Percentiles rank a stretch among this genome's conserved stretches.
These are phyloP conservation scores for Fraxinus nigra DNA, from an alignment of 305 asterid species.

Conservation along the genomic window DNA sequence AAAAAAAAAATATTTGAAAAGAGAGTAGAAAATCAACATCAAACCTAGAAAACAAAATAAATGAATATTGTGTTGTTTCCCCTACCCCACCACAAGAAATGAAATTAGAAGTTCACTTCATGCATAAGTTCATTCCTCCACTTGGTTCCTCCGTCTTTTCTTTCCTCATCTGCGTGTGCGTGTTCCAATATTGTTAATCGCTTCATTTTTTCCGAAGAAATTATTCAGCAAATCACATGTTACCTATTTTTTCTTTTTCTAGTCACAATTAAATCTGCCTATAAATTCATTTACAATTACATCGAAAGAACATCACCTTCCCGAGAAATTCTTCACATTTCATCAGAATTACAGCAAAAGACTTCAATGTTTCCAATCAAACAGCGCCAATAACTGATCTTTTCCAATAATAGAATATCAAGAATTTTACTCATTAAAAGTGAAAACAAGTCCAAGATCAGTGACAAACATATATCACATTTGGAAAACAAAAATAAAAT, in stretches of 20 bases:
- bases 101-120: not conserved
- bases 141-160: not conserved
- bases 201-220: not conserved
- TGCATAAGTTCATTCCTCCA: not conserved
- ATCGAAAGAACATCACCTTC: not conserved
- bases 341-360: constrained; percentile 1
- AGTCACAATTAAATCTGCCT: constrained; percentile 12
- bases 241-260: not conserved
- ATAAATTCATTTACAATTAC: constrained; percentile 1
- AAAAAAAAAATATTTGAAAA: not conserved
- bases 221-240: not conserved
- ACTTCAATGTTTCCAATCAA: constrained; percentile 17
- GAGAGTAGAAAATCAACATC: not conserved
- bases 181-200: not conserved
- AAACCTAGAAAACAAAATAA: not conserved
- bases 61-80: not conserved
- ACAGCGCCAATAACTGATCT: constrained; percentile 1
- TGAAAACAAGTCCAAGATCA: not conserved
- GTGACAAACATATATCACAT: constrained; percentile 6
- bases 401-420: not conserved
- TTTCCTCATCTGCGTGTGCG: not conserved
- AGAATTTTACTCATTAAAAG: not conserved
- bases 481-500: not conserved
- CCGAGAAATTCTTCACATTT: not conserved
- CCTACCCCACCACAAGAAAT: not conserved